Conservation (phyloP, 176 grass and related monocot genomes). For the Rhynchospora breviuscula region DNA sequence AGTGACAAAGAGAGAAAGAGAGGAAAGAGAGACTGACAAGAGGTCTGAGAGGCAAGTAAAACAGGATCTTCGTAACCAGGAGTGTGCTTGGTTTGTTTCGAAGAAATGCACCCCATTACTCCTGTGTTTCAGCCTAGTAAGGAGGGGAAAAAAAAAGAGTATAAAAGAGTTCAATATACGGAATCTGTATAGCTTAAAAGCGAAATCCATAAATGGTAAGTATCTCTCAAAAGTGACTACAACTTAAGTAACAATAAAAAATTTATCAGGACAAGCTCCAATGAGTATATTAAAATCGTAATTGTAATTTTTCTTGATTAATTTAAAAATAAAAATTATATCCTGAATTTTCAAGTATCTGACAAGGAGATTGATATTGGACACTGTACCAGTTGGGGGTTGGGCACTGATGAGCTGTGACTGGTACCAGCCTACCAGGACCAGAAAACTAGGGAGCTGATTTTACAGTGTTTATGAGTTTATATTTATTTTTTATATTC, state of each 20-base stretch:
- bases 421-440: not conserved
- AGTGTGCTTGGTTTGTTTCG: slow-evolving; percentile 9
- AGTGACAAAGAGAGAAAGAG: not conserved
- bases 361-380: not conserved
- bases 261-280: too few species aligned
- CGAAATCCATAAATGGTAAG: not conserved
- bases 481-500: not conserved
- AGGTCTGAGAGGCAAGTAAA: slow-evolving; percentile 27
- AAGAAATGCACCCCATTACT: slow-evolving; percentile 27
- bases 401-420: not conserved
- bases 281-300: too few species aligned
- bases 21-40: not conserved
- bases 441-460: not conserved
- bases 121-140: not conserved
- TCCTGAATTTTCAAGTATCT: not conserved
- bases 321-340: not conserved
- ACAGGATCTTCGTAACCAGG: slow-evolving; percentile 26
- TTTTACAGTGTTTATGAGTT: not conserved
- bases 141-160: not conserved
- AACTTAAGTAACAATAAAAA: too few species aligned
- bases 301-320: too few species aligned
- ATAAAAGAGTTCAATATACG: not conserved
- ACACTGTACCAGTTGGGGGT: not conserved
- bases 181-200: not conserved
- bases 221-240: too few species aligned